Conservation (phyloP, 169 alveolate species). For the Plasmodium vivax region DNA sequence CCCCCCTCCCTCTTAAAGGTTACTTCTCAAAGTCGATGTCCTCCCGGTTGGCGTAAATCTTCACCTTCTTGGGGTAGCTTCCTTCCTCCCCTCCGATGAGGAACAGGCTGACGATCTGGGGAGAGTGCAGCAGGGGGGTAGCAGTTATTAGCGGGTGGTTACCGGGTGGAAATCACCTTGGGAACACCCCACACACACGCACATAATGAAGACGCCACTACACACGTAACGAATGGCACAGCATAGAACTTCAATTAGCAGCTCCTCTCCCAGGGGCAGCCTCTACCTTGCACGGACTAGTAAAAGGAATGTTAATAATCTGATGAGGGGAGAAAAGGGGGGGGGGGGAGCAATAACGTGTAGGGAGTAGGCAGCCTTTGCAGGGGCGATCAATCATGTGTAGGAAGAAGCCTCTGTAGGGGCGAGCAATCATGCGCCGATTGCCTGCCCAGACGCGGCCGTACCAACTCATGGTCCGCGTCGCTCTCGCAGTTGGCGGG, state of each 20-base stretch:
- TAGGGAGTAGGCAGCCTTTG: background rate
- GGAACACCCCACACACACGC: background rate
- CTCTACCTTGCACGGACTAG: conserved; percentile 83
- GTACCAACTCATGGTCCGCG: conserved; percentile 85
- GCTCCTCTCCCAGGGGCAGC: background rate
- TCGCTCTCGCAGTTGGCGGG: conserved; percentile 79
- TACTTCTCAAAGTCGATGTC: conserved; percentile 82
- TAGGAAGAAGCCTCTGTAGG: background rate
- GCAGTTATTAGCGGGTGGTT: no score
- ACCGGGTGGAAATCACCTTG: background rate
- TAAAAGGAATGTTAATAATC: conserved; percentile 81
- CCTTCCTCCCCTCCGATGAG: conserved; percentile 87
- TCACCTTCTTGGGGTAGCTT: conserved; percentile 79
- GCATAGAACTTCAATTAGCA: background rate
- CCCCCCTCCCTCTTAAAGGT: background rate
- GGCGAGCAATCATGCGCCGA: background rate
- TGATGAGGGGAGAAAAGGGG: conserved; percentile 7
- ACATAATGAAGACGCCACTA: background rate
- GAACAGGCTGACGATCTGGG: conserved; percentile 76
- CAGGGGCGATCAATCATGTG: background rate
- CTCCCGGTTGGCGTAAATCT: conserved; percentile 82
- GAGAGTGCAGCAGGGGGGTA: background rate
- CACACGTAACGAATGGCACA: background rate
- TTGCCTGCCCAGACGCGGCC: background rate
- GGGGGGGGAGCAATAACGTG: background rate